Percentiles rank a stretch among this genome's conserved stretches.
Conservation (phyloP, 768 basidiomycete genomes). For the Boletellus sp. region DNA sequence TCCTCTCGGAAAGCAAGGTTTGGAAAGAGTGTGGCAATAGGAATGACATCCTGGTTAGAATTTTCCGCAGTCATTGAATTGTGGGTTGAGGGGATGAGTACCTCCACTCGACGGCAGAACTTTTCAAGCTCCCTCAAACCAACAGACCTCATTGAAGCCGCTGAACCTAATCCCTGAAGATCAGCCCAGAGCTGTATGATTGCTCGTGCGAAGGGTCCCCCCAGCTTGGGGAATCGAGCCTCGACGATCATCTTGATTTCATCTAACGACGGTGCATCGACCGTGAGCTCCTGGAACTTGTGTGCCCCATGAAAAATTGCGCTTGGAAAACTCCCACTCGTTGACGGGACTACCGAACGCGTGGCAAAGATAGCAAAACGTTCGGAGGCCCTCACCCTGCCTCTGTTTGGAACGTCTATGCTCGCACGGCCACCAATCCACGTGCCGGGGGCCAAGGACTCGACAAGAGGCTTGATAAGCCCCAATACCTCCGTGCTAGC, state of each 20-base stretch:
- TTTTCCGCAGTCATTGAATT: conserved; percentile 40
- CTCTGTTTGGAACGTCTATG: conserved; percentile 72
- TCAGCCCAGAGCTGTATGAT: conserved; percentile 70
- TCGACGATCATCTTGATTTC: conserved; percentile 74
- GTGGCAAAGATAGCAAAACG: conserved; percentile 89
- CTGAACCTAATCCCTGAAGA: conserved; percentile 48
- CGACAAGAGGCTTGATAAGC: conserved; percentile 77
- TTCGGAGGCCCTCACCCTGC: conserved; percentile 69
- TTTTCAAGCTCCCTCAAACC: conserved; percentile 82
- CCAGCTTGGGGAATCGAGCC: conserved; percentile 61
- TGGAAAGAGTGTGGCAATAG: conserved; percentile 50
- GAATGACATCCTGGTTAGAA: conserved; percentile 20
- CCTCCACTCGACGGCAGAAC: conserved; percentile 72
- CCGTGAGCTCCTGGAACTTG: conserved; percentile 70
- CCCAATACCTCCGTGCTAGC: conserved; percentile 89
- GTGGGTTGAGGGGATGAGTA: conserved; percentile 50
- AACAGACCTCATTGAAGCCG: conserved; percentile 53
- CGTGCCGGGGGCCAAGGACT: conserved; percentile 64
- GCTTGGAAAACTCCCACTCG: conserved; percentile 45
- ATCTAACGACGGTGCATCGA: conserved; percentile 55
- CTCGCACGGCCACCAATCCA: conserved; percentile 71
- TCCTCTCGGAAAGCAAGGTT: conserved; percentile 82
- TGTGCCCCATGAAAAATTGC: conserved; percentile 82
- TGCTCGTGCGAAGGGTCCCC: conserved; percentile 42
- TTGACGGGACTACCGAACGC: conserved; percentile 55